Base-by-base conservation (phyloP, 352 stramenopile species). In the Phytophthora tubulina region DNA sequence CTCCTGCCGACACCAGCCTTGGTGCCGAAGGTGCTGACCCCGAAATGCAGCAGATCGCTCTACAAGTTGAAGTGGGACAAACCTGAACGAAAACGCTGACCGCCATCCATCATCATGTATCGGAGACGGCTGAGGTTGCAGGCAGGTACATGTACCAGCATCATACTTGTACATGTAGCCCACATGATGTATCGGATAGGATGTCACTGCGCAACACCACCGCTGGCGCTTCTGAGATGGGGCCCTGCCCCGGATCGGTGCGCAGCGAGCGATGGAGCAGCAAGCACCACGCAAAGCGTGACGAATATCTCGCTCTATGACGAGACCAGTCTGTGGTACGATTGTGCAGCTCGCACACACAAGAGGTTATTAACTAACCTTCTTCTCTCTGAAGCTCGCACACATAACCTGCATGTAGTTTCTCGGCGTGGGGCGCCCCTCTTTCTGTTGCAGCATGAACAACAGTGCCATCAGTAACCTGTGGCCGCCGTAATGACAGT, bases 71-170 rank as follows among this genome's bases (percentile, higher is more conserved):
- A 59, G 54, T 30, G 33, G 45, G 42, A 4, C 13, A 49, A 57
- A 53, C 45, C 44, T 65, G 46, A 67, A 67, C 32, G 57, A 52
- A 36, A 61, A 13, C 39, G n/a, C 65, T 72, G 65, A 67, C 52
- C 33, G 48, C 48, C 56, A 63, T 67, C 45, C 51, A 60, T 45
- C 39, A 15, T 11, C 39, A 21, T 45, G 13, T 45, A 27, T 27
- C 21, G 21, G 21, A 27, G 21, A 27, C 39, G 39, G 17, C 13
- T 45, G 39, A 6, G 15, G 15, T 15, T 17, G 13, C 13, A 45
- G 13, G 1, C 41, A 7, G 41, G n/a, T 27, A 4, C 41, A 46
- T 10, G 14, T 27, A 46, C 21, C 21, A 46, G 41, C 14, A 27
- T 27, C 41, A 11, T 11, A 21, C 13, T 15, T 17, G 14, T 27